Conservation (phyloP, 2,329 filamentous ascomycete species). For the Samsoniella hepiali region DNA sequence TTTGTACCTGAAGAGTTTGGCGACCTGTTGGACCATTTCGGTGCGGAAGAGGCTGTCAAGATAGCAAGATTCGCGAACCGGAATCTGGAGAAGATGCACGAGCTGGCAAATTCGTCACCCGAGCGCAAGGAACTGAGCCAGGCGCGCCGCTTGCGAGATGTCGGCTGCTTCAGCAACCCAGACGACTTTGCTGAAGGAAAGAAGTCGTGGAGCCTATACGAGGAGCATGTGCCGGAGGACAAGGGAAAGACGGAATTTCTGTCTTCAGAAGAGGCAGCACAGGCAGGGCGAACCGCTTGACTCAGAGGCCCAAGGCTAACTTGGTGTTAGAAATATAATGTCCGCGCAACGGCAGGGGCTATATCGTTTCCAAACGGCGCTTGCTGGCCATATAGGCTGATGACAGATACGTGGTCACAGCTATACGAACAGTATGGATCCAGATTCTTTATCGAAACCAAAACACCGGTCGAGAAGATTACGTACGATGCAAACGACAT, state of each 20-base stretch:
- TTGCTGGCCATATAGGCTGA: conserved; percentile 39
- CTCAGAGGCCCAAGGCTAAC: neutral
- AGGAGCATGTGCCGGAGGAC: conserved; percentile 24
- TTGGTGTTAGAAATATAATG: conserved; percentile 24
- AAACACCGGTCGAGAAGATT: conserved; percentile 30
- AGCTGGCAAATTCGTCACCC: conserved; percentile 22
- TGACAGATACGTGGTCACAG: conserved; percentile 32
- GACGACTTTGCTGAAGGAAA: conserved; percentile 22
- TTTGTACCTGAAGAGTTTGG: conserved; percentile 39
- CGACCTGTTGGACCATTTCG: conserved; percentile 29
- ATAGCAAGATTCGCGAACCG: conserved; percentile 42
- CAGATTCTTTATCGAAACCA: conserved; percentile 29
- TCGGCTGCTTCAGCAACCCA: conserved; percentile 21
- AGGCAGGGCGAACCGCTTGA: neutral
- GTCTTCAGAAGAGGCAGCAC: conserved; percentile 22
- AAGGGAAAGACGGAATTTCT: conserved; percentile 3
- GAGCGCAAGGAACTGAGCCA: conserved; percentile 22
- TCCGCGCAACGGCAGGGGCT: conserved; percentile 21
- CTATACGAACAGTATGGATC: conserved; percentile 28
- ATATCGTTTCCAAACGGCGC: conserved; percentile 30
- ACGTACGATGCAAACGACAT: conserved; percentile 1
- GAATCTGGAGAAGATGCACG: conserved; percentile 32
- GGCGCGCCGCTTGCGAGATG: conserved; percentile 19
- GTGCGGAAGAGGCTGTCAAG: conserved; percentile 36
- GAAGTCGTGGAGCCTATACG: conserved; percentile 18